These are phyloP conservation scores for Magnaporthales sp. DNA, from an alignment of 2,329 filamentous ascomycete species.

Conservation along the genomic window DNA sequence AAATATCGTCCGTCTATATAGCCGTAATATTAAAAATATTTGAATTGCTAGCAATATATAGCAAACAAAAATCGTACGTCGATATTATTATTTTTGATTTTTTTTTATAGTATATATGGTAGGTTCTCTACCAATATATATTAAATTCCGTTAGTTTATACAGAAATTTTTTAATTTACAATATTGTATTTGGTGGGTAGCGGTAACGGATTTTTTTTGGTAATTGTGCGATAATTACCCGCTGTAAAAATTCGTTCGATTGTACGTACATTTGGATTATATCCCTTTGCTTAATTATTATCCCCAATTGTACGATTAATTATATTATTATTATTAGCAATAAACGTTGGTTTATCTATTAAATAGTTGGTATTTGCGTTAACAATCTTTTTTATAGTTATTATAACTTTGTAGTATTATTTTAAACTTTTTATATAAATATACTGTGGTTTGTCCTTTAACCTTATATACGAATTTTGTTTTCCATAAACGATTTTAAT, in stretches of 20 bases:
- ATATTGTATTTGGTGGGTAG: too few relatives aligned
- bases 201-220: too few relatives aligned
- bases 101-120: background rate
- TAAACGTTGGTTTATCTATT: too few relatives aligned
- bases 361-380: background rate
- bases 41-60: background rate
- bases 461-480: background rate
- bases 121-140: background rate
- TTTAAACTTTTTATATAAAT: background rate
- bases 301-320: too few relatives aligned
- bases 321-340: too few relatives aligned
- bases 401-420: background rate
- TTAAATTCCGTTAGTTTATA: background rate
- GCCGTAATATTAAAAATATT: background rate
- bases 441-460: background rate
- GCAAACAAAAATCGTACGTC: background rate
- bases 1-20: background rate
- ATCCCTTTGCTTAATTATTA: too few relatives aligned
- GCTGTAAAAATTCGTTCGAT: too few relatives aligned
- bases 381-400: background rate
- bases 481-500: background rate
- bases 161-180: background rate
- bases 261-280: too few relatives aligned
- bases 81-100: background rate
- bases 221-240: too few relatives aligned